phyloP scores from a whole-genome alignment of 306 rosid genomes.

The Vigna hirtella region DNA sequence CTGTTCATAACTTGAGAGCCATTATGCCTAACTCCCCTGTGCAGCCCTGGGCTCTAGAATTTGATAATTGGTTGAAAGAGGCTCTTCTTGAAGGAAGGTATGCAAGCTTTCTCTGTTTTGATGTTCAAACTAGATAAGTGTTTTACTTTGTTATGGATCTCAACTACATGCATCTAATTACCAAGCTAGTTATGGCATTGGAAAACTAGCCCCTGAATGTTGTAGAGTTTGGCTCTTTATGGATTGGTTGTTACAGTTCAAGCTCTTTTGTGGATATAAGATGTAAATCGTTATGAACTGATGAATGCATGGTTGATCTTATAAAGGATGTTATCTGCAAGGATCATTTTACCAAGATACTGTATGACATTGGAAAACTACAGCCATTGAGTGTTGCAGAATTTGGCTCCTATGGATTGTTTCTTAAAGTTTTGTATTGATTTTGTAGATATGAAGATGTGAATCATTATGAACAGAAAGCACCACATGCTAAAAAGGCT shows the following conservation, averaged over 20 bases:
- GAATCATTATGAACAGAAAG: constrained; percentile 66
- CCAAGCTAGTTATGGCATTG: background rate
- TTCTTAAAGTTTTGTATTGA: constrained; percentile 28
- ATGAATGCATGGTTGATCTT: constrained; percentile 29
- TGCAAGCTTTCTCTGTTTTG: background rate
- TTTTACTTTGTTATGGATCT: constrained; percentile 5
- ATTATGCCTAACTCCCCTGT: background rate
- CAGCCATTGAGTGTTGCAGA: background rate
- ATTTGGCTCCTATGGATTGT: constrained; percentile 31
- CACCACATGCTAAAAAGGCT: constrained; percentile 77
- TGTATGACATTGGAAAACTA: background rate
- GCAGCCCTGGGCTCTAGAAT: constrained; percentile 76
- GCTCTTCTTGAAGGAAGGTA: constrained; percentile 80
- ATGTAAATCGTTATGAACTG: too few species aligned
- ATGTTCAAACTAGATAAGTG: background rate
- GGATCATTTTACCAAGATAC: background rate
- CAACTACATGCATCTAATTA: background rate
- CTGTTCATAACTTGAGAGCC: constrained; percentile 73
- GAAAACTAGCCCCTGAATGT: constrained; percentile 15
- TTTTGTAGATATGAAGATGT: constrained; percentile 75
- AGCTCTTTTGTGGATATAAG: too few species aligned
- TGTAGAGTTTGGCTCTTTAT: constrained; percentile 32
- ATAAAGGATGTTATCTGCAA: background rate
- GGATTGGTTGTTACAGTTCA: background rate
- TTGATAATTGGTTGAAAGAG: constrained; percentile 77